phyloP scores from a whole-genome alignment of 805 yeast genomes.

The Debaryomyces hansenii region DNA sequence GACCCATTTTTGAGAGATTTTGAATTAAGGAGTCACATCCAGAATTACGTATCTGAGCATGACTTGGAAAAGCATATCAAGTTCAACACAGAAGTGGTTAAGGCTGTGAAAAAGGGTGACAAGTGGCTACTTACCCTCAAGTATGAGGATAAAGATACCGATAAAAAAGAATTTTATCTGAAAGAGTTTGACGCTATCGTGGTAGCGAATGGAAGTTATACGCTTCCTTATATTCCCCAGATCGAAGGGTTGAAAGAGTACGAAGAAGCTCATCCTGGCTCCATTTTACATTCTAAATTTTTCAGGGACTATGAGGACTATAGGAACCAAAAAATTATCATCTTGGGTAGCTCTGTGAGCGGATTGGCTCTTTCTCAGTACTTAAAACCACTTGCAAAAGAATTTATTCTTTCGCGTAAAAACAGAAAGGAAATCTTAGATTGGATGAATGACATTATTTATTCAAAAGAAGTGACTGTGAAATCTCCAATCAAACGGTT shows the following conservation, averaged over 20 bases:
- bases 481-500: conserved; percentile 27
- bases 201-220: conserved; percentile 64
- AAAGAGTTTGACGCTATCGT: conserved; percentile 61
- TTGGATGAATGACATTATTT: conserved; percentile 41
- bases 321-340: conserved; percentile 37
- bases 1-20: conserved; percentile 39
- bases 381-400: conserved; percentile 23
- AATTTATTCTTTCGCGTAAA: conserved; percentile 26
- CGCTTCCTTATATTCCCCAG: conserved; percentile 60
- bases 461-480: conserved; percentile 28
- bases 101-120: conserved; percentile 28
- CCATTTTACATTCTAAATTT: conserved; percentile 57
- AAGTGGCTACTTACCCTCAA: conserved; percentile 41
- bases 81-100: conserved; percentile 40
- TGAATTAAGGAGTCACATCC: conserved; percentile 29
- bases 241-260: conserved; percentile 54
- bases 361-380: conserved; percentile 47
- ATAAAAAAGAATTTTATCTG: conserved; percentile 39
- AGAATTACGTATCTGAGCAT: conserved; percentile 24
- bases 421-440: conserved; percentile 25
- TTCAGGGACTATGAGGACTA: conserved; percentile 51
- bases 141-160: conserved; percentile 5
- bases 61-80: conserved; percentile 32
- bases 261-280: conserved; percentile 42
- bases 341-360: conserved; percentile 46